Evolutionary conservation across 108 stramenopile species (phyloP), one percentile per base, ranked within the genome.

Genomic region (Stephanodiscus minutulus): DNA sequence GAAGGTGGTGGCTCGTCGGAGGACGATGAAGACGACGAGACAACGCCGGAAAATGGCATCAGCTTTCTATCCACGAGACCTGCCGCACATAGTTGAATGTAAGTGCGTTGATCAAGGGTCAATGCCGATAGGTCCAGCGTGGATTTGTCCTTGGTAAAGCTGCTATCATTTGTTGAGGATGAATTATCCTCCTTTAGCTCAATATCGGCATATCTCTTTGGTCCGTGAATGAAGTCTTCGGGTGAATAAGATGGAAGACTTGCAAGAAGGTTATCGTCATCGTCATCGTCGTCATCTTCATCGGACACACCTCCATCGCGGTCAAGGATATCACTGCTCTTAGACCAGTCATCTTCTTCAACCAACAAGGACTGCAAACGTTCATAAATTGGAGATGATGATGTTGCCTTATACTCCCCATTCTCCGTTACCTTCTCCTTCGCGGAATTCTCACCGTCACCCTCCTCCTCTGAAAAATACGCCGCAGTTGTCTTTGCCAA

Each of bases 311-410:
- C 73, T 35, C 60, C 73, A 62, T 77, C 79, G 7, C 10, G 6
- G 6, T 25, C 50, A 52, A 20, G n/a, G 7, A 52, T 25, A 5
- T 25, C 56, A 28, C 28, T 28, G 3, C 10, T 28, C 6, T 7
- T 25, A 1, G 22, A 21, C 20, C 50, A 52, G 28, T 57, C 56
- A 22, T 81, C 82, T 57, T 81, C 82, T 25, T 87, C 83, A n/a
- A 89, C 80, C 64, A 89, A 49, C 67, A 89, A 67, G 25, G 86
- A 89, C 50, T 87, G 86, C 44, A 89, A 61, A 68, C 83, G 72
- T 76, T 86, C 87, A 67, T 79, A 84, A 58, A 86, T 31, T 37
- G 82, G 75, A 43, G 67, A 64, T 61, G 27, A 65, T 65, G 33
- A 27, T 44, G 44, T 56, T 15, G 3, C 31, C 13, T n/a, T n/a